Percentiles rank a stretch among this genome's conserved stretches.
Evolutionary conservation across 371 early-diverging fungal genomes (phyloP).

Genomic region (Syncephalastrum contaminatum): DNA sequence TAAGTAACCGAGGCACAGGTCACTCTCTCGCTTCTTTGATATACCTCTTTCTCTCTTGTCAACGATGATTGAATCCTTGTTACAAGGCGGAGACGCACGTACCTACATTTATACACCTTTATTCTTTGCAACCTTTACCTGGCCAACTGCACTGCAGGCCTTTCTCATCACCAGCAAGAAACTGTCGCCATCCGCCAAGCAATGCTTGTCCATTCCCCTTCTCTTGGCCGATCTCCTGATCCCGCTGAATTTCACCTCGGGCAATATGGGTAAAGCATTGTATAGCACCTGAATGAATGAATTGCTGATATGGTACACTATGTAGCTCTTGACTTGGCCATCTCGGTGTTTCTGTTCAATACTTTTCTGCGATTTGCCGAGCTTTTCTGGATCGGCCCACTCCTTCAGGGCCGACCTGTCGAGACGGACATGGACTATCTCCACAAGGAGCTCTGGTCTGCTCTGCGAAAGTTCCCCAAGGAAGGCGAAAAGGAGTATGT

Average conservation of each 20-base stretch:
- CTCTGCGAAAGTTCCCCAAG: constrained; percentile 38
- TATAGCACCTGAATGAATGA: background rate
- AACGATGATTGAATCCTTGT: constrained; percentile 1
- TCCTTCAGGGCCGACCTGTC: constrained; percentile 25
- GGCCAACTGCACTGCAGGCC: constrained; percentile 17
- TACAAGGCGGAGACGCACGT: constrained; percentile 15
- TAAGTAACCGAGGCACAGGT: no score
- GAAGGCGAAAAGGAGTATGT: constrained; percentile 18
- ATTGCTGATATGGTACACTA: background rate
- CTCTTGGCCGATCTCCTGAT: constrained; percentile 22
- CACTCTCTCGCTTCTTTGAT: no score
- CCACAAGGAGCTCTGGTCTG: constrained; percentile 34
- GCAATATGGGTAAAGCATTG: constrained; percentile 21
- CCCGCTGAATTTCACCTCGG: constrained; percentile 25
- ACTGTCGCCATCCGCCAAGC: constrained; percentile 23
- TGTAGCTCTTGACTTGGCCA: constrained; percentile 27
- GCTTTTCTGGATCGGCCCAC: constrained; percentile 30
- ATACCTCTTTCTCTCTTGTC: no score
- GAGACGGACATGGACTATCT: constrained; percentile 24
- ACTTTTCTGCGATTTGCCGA: constrained; percentile 31
- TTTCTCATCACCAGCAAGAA: constrained; percentile 11
- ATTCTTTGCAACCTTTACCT: constrained; percentile 2
- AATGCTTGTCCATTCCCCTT: constrained; percentile 31
- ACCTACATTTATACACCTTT: constrained; percentile 1
- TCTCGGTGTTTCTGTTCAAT: constrained; percentile 19